phyloP scores from a whole-genome alignment of 179 eudicot species.

The Drosera spatulata region DNA sequence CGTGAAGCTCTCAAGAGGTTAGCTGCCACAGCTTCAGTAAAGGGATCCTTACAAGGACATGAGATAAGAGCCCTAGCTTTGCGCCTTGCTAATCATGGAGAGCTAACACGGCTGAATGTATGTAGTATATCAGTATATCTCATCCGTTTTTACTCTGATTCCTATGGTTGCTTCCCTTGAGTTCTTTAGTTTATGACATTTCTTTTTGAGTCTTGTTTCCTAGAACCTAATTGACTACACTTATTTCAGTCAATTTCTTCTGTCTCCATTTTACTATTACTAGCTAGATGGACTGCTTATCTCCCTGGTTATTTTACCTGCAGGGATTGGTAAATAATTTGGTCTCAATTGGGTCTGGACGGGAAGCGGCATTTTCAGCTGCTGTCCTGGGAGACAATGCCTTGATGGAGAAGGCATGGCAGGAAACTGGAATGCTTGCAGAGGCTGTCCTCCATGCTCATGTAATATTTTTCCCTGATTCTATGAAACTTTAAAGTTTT shows the following conservation, averaged over 20 bases:
- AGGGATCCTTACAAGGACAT: conserved; percentile 83
- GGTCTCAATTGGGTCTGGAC: conserved; percentile 80
- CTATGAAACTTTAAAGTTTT: neutral
- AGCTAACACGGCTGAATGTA: conserved; percentile 86
- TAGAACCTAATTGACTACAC: too few species aligned
- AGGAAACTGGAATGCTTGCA: conserved; percentile 98
- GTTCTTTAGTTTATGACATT: neutral
- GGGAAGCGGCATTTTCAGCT: conserved; percentile 96
- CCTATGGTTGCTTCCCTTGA: neutral
- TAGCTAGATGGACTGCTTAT: neutral
- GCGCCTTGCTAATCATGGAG: conserved; percentile 97
- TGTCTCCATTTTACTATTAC: neutral
- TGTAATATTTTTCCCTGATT: conserved; percentile 24
- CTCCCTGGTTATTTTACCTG: conserved; percentile 10
- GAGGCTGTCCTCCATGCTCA: conserved; percentile 98
- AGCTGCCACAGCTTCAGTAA: conserved; percentile 94
- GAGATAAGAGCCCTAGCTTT: conserved; percentile 83
- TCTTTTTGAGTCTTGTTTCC: too few species aligned
- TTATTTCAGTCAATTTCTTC: neutral
- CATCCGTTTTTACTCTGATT: neutral
- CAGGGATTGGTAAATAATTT: conserved; percentile 89
- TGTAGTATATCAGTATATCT: conserved; percentile 22
- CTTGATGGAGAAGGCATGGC: conserved; percentile 98
- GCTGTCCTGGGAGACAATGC: conserved; percentile 93
- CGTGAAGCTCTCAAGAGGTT: conserved; percentile 91